A percentile compares a stretch with the other conserved stretches of the same genome.
Conservation (phyloP, 169 alveolate genomes). For the Toxoplasma gondii region DNA sequence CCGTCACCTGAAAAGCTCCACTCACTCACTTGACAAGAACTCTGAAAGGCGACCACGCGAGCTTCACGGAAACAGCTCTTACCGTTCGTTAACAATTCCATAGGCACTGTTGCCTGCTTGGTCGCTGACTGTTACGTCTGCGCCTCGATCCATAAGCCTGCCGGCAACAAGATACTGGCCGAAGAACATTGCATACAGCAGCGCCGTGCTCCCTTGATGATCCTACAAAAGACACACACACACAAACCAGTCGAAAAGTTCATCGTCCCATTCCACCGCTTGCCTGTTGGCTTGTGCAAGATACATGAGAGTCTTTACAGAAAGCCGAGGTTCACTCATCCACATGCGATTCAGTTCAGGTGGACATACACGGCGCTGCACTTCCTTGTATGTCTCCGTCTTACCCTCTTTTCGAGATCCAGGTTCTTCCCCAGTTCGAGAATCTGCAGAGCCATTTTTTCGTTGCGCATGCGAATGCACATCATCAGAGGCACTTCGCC, state of each 20-base stretch:
- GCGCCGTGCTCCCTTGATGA: slow-evolving; percentile 69
- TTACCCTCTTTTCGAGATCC: slow-evolving; percentile 71
- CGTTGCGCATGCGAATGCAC: slow-evolving; percentile 85
- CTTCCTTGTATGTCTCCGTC: background rate
- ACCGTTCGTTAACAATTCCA: slow-evolving; percentile 68
- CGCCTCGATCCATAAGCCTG: slow-evolving; percentile 66
- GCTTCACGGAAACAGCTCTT: background rate
- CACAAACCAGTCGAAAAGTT: background rate
- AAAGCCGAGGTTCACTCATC: too few species aligned
- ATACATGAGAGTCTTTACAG: too few species aligned
- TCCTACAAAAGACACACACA: slow-evolving; percentile 48
- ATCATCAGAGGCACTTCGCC: slow-evolving; percentile 88
- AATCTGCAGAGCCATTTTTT: slow-evolving; percentile 76
- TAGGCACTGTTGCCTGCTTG: slow-evolving; percentile 64
- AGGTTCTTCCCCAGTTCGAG: slow-evolving; percentile 75
- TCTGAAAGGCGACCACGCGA: too few species aligned
- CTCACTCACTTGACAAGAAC: too few species aligned
- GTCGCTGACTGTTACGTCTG: slow-evolving; percentile 69
- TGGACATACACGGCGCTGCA: too few species aligned
- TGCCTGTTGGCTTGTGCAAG: background rate
- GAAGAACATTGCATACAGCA: slow-evolving; percentile 67
- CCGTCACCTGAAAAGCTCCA: too few species aligned
- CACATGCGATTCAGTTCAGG: too few species aligned
- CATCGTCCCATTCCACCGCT: too few species aligned
- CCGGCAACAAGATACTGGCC: slow-evolving; percentile 70